Conservation (phyloP, 1,284 basidiomycete genomes). For the Mycosarcoma mackinlayi region DNA sequence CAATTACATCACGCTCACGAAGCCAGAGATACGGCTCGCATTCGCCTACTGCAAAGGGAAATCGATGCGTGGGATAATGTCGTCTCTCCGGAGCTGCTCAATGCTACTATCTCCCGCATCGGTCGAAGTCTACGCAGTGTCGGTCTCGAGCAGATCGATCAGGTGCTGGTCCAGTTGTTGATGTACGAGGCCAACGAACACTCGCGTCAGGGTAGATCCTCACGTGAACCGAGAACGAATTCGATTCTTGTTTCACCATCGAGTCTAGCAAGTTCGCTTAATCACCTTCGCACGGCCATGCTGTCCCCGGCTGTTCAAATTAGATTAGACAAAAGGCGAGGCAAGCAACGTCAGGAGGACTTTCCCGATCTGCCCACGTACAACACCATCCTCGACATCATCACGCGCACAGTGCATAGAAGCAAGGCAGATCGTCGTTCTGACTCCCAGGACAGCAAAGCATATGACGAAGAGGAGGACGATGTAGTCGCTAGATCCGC, state of each 20-base stretch:
- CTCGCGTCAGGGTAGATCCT: conserved; percentile 1
- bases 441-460: not conserved
- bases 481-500: conserved; percentile 14
- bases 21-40: not conserved
- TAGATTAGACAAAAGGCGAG: not conserved
- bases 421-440: conserved; percentile 6
- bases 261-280: not conserved
- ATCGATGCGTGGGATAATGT: conserved; percentile 26
- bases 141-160: conserved; percentile 32
- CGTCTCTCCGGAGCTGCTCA: conserved; percentile 21
- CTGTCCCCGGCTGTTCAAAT: conserved; percentile 8
- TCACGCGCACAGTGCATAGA: conserved; percentile 30
- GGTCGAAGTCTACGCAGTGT: conserved; percentile 28
- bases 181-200: conserved; percentile 41
- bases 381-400: conserved; percentile 44
- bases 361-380: conserved; percentile 43
- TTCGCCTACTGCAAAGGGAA: not conserved
- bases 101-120: conserved; percentile 15
- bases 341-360: conserved; percentile 6
- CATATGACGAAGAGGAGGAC: conserved; percentile 18
- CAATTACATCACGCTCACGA: conserved; percentile 18
- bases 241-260: not conserved
- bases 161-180: conserved; percentile 31
- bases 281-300: conserved; percentile 11
- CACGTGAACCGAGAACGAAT: not conserved